Conservation (phyloP, 306 rosid genomes). For the Arachis hypogaea region DNA sequence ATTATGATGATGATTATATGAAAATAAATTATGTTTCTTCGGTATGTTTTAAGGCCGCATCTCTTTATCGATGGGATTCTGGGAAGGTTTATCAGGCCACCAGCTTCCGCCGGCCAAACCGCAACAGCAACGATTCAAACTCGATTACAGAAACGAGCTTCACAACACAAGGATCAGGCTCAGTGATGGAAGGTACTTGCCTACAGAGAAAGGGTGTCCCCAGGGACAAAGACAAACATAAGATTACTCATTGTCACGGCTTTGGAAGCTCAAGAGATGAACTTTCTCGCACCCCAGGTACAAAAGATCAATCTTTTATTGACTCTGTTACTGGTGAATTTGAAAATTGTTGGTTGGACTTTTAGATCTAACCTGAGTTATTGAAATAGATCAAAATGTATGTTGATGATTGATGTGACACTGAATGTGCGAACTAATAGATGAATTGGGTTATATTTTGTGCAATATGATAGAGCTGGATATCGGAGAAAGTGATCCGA, state of each 20-base stretch:
- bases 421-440: conserved; percentile 68
- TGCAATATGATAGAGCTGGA: conserved; percentile 85
- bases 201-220: conserved; percentile 61
- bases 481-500: conserved; percentile 96
- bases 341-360: conserved; percentile 12
- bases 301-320: background rate
- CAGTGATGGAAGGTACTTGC: conserved; percentile 71
- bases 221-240: conserved; percentile 54
- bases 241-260: conserved; percentile 58
- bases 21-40: conserved; percentile 44
- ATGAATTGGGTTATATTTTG: conserved; percentile 74
- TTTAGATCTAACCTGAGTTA: conserved; percentile 35
- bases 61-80: conserved; percentile 66
- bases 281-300: conserved; percentile 51
- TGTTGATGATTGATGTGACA: conserved; percentile 1
- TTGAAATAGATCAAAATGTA: too few species aligned
- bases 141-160: too few species aligned
- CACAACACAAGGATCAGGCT: conserved; percentile 58
- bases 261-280: conserved; percentile 72
- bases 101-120: conserved; percentile 59
- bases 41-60: conserved; percentile 57
- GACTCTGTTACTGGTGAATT: background rate
- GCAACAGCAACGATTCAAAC: conserved; percentile 14
- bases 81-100: conserved; percentile 73
- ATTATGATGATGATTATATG: conserved; percentile 2